Conservation (phyloP, 345 rosid genomes). For the Hirschfeldia incana region DNA sequence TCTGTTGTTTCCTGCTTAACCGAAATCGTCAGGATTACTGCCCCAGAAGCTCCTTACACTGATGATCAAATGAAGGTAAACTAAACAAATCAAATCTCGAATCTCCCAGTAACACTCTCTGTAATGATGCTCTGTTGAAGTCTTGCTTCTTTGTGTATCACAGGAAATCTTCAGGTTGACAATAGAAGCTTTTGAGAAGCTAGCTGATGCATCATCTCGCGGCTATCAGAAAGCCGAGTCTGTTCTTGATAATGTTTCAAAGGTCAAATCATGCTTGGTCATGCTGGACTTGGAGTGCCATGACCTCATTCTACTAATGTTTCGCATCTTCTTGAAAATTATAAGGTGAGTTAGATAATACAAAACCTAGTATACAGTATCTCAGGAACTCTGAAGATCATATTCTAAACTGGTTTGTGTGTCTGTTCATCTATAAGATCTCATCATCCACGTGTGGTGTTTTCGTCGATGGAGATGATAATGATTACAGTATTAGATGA, state of each 20-base stretch:
- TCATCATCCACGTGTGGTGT: slow-evolving; percentile 57
- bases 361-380: not conserved
- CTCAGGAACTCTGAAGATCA: slow-evolving; percentile 10
- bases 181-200: slow-evolving; percentile 54
- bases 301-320: slow-evolving; percentile 58
- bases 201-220: slow-evolving; percentile 54
- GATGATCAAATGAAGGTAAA: slow-evolving; percentile 75
- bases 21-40: slow-evolving; percentile 73
- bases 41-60: slow-evolving; percentile 71
- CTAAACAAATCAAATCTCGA: not conserved
- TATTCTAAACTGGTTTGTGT: slow-evolving; percentile 26
- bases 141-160: slow-evolving; percentile 15
- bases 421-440: slow-evolving; percentile 40
- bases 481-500: slow-evolving; percentile 69
- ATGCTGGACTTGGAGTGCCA: slow-evolving; percentile 79
- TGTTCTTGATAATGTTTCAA: slow-evolving; percentile 67
- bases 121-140: not conserved
- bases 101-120: not conserved
- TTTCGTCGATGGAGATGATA: slow-evolving; percentile 65
- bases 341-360: slow-evolving; percentile 47
- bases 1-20: slow-evolving; percentile 69
- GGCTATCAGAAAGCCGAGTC: slow-evolving; percentile 62
- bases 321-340: slow-evolving; percentile 51
- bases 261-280: slow-evolving; percentile 63
- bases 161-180: slow-evolving; percentile 68